Evolutionary conservation across 1,284 basidiomycete species (phyloP).

Genomic region (Sanghuangporus baumii): DNA sequence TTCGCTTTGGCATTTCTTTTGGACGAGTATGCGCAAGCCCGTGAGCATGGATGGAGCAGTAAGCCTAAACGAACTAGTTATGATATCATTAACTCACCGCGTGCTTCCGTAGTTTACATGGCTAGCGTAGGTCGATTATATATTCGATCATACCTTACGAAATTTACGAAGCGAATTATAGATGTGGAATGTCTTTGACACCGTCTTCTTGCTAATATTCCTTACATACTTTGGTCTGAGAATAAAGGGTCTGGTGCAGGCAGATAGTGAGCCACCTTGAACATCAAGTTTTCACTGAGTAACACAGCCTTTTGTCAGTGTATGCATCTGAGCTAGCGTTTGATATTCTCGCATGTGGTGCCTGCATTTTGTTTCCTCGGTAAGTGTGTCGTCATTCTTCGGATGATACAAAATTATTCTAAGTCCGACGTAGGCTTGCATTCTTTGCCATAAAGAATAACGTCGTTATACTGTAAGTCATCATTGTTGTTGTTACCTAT

Average conservation of each 20-base stretch:
- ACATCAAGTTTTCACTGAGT: neutral
- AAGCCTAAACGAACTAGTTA: slow-evolving; percentile 29
- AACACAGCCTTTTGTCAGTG: slow-evolving; percentile 28
- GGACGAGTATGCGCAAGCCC: slow-evolving; percentile 75
- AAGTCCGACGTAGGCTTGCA: slow-evolving; percentile 46
- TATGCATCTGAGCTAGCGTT: slow-evolving; percentile 67
- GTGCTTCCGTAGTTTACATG: slow-evolving; percentile 56
- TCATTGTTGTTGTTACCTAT: neutral
- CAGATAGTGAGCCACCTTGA: slow-evolving; percentile 39
- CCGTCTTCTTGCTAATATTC: slow-evolving; percentile 71
- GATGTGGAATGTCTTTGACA: slow-evolving; percentile 89
- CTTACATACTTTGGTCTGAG: slow-evolving; percentile 64
- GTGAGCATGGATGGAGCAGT: slow-evolving; percentile 85
- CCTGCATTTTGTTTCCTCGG: slow-evolving; percentile 85
- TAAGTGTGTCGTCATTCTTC: slow-evolving; percentile 19
- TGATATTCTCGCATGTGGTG: slow-evolving; percentile 79
- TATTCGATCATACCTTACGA: too few relatives aligned
- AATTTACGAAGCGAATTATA: slow-evolving; percentile 23
- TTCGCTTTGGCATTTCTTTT: slow-evolving; percentile 74
- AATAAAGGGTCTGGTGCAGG: slow-evolving; percentile 52
- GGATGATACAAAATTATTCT: slow-evolving; percentile 5
- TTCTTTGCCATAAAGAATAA: slow-evolving; percentile 85
- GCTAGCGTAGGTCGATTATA: slow-evolving; percentile 53
- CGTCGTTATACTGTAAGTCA: slow-evolving; percentile 69
- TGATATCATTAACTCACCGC: slow-evolving; percentile 6